These are phyloP conservation scores for Pouteria campechiana DNA, from an alignment of 179 eudicot genomes.

Conservation along the genomic window DNA sequence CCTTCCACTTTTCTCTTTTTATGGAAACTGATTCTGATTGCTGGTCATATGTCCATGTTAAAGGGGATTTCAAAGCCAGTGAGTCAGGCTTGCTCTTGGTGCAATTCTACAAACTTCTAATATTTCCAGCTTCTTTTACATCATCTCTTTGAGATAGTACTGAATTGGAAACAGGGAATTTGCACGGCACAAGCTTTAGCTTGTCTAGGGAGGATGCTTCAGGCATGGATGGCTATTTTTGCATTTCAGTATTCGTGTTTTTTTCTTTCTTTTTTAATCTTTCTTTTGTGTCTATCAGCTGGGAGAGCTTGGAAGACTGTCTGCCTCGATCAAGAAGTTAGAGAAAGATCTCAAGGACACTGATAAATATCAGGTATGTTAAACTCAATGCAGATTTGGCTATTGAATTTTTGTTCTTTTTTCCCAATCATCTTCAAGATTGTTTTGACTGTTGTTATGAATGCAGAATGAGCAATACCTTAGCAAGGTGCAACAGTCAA, in stretches of 20 bases:
- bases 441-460: conserved; percentile 4
- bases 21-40: not conserved
- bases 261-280: too few relatives aligned
- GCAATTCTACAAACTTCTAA: not conserved
- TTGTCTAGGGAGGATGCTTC: too few relatives aligned
- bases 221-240: too few relatives aligned
- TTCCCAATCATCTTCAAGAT: not conserved
- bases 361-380: conserved; percentile 44
- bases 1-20: not conserved
- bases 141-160: not conserved
- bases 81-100: not conserved
- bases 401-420: not conserved
- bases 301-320: conserved; percentile 88
- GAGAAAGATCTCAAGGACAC: conserved; percentile 71
- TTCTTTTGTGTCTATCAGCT: too few relatives aligned
- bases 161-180: not conserved
- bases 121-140: not conserved
- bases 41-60: not conserved
- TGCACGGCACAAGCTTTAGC: not conserved
- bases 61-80: too few relatives aligned
- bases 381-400: not conserved
- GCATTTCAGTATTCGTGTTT: too few relatives aligned
- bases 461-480: conserved; percentile 72
- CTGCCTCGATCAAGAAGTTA: conserved; percentile 71
- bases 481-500: conserved; percentile 55